Base-by-base conservation (phyloP, 2,329 filamentous ascomycete genomes). In the Ascochyta viciae-villosae region DNA sequence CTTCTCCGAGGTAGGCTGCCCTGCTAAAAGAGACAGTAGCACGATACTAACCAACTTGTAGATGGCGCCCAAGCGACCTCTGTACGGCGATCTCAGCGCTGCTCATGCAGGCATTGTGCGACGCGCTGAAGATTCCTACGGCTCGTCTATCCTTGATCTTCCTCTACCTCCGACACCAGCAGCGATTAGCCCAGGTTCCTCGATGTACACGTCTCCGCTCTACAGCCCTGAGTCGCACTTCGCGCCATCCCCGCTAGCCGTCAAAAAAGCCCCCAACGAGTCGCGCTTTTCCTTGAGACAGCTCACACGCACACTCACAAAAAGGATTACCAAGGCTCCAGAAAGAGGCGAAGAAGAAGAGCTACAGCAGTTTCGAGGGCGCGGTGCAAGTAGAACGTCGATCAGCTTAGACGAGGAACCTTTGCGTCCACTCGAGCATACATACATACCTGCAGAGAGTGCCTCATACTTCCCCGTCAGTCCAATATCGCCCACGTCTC, bases 221-320 rank as follows among this genome's bases (percentile, higher is more conserved):
- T 66, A 69, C 46, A 71, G 66, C 31, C 61, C 65, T 1, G 66
- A 68, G n/a, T 63, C 66, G 7, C 46, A 55, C 39, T 51, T 62
- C 34, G 61, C 59, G 4, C 66, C 61, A 9, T 66, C 67, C 9
- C 65, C 70, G 3, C 34, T 68, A 4, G 46, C 58, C 2, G 41
- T 65, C 29, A 58, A 57, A 41, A 68, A 64, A 39, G 27, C 55
- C 1, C 44, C 52, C 7, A 63, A 47, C 13, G 71, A 73, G 3
- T 65, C 70, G 13, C 67, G 68, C 4, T 74, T 74, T 41, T 74
- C 71, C 0, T 34, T 75, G 13, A 73, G 63, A 38, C 64, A 68
- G 38, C 63, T 75, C 10, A 71, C 70, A 15, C 67, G 70, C 6
- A 68, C 52, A 4, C 57, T 75, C 12, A 71, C 68, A 1, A 68